These are phyloP conservation scores for Akanthomyces uredinophilus DNA, from an alignment of 2,329 filamentous ascomycete genomes.

Conservation along the genomic window DNA sequence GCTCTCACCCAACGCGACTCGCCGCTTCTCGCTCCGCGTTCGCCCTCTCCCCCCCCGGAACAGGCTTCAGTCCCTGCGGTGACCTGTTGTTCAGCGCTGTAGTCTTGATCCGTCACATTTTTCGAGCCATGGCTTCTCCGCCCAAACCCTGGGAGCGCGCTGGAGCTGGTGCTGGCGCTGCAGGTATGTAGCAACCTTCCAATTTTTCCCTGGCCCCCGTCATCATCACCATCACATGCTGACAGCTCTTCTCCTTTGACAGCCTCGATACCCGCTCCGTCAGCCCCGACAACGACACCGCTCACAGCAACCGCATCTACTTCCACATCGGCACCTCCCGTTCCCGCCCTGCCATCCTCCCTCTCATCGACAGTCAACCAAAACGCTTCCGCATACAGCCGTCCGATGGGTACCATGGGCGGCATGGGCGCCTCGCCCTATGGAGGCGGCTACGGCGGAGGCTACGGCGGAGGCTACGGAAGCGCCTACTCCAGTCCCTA, in stretches of 20 bases:
- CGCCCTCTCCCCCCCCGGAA: not conserved
- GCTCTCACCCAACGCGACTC: not conserved
- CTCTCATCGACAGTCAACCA: conserved; percentile 78
- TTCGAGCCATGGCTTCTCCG: conserved; percentile 62
- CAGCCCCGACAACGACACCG: conserved; percentile 37
- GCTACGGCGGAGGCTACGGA: conserved; percentile 35
- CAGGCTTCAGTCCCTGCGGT: not conserved
- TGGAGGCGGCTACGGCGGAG: conserved; percentile 31
- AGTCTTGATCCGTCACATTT: not conserved
- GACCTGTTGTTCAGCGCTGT: not conserved
- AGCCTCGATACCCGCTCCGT: conserved; percentile 33
- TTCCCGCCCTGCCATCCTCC: conserved; percentile 76
- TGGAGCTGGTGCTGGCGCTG: conserved; percentile 59
- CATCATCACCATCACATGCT: conserved; percentile 21
- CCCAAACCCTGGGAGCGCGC: conserved; percentile 96
- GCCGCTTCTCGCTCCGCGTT: not conserved
- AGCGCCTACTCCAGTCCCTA: conserved; percentile 26
- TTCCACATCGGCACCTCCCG: conserved; percentile 53
- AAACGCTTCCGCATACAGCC: conserved; percentile 78
- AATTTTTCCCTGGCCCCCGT: conserved; percentile 31
- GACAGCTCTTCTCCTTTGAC: conserved; percentile 26
- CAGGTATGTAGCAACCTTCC: conserved; percentile 33
- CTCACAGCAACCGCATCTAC: conserved; percentile 30
- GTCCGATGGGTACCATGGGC: conserved; percentile 37
- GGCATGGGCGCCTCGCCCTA: conserved; percentile 33